Evolutionary conservation across 495 filamentous ascomycete species (phyloP), one percentile per base, ranked within the genome.

Genomic region (Neurospora sp.): DNA sequence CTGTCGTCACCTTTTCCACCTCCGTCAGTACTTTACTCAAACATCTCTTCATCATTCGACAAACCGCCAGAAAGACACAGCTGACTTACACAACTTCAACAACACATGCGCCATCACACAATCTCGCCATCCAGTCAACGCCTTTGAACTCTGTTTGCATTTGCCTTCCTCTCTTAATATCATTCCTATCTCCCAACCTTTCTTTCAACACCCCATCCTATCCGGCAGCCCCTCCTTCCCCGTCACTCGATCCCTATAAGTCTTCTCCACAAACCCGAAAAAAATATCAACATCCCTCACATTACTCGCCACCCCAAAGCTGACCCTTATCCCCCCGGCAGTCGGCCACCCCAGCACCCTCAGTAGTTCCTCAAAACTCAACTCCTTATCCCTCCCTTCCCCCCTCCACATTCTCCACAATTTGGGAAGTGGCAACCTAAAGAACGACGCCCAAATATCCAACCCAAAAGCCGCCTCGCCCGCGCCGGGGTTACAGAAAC

Each of bases 401-500:
- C 54, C 54, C 1, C 54, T 66, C 2, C 69, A 39, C 70, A 81
- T 54, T 11, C 45, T 73, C n/a, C 71, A 24, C 31, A 80, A 7
- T 1, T 21, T 11, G 10, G 36, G 31, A 0, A 38, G 7, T 2
- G 54, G 54, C 13, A 66, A 2, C 6, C 28, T 34, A 0, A 4
- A 17, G 0, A 66, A 66, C 54, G 54, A 66, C 54, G 24, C 13
- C 54, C 54, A 34, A 5, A 66, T 19, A 43, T 70, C 69, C 39
- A 81, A 7, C 13, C 70, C 76, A 1, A 81, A 74, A 10, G 79
- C 77, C 5, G 70, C 71, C 70, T 82, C 80, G 13, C 76, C 79
- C 3, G 74, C 89, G 5, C 88, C 89, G 0, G 89, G 89, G 73
- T 91, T 91, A 76, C 89, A 91, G 37, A 91, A 83, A 62, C 85